Evolutionary conservation across 1,284 basidiomycete genomes (phyloP).

Genomic region (Lignosus rhinocerotis): DNA sequence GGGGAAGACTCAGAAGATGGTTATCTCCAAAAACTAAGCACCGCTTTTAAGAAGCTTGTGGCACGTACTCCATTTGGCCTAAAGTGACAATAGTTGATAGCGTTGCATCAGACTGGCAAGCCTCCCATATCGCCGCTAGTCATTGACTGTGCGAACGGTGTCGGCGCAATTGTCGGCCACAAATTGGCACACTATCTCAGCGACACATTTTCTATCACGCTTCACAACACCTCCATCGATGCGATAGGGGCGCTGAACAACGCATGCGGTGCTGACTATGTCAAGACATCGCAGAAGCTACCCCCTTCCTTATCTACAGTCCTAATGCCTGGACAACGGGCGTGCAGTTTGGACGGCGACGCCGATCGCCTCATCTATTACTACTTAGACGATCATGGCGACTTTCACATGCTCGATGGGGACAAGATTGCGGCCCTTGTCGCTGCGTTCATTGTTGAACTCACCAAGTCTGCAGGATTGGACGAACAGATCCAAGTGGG

Average conservation of each 20-base stretch:
- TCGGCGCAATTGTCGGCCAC: conserved; percentile 77
- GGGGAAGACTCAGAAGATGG: conserved; percentile 86
- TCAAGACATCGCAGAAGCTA: conserved; percentile 89
- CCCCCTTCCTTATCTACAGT: conserved; percentile 71
- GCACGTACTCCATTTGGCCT: conserved; percentile 46
- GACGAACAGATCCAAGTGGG: conserved; percentile 78
- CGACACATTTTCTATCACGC: conserved; percentile 53
- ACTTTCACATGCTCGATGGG: conserved; percentile 94
- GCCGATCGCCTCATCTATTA: conserved; percentile 97
- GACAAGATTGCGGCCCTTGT: conserved; percentile 98
- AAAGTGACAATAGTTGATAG: background rate
- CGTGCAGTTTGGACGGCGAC: conserved; percentile 95
- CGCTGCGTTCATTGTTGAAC: conserved; percentile 90
- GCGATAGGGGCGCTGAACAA: conserved; percentile 81
- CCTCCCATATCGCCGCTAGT: conserved; percentile 61
- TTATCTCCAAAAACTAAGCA: conserved; percentile 86
- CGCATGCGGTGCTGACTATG: conserved; percentile 93
- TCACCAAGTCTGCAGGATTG: conserved; percentile 83
- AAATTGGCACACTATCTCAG: conserved; percentile 60
- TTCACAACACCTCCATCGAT: conserved; percentile 69
- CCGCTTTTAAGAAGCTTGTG: conserved; percentile 85
- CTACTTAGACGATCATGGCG: conserved; percentile 76
- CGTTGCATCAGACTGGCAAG: conserved; percentile 55
- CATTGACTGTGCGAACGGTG: conserved; percentile 98
- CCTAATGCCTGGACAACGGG: conserved; percentile 73